phyloP scores from a whole-genome alignment of 139 green algal species.

The Parachlorella kessleri region DNA sequence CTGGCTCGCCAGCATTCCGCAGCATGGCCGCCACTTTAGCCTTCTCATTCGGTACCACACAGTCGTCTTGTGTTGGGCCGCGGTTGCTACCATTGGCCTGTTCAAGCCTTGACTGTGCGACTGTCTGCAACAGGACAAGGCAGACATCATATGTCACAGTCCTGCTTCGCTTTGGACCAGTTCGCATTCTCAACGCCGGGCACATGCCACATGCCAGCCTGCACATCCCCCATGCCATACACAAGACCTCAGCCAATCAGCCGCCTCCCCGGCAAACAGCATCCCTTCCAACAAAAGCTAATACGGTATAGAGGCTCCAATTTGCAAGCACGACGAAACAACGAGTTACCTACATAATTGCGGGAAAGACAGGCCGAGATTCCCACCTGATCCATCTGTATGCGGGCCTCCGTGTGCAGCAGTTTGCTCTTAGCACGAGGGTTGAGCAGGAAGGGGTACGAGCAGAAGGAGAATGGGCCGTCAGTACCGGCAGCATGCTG shows the following conservation, averaged over 20 bases:
- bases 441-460: slow-evolving; percentile 92
- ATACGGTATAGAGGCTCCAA: too few species aligned
- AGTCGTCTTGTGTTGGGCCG: slow-evolving; percentile 42
- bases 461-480: slow-evolving; percentile 90
- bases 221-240: too few species aligned
- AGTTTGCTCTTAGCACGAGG: slow-evolving; percentile 88
- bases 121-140: slow-evolving; percentile 15
- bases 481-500: slow-evolving; percentile 50
- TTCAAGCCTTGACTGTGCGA: slow-evolving; percentile 73
- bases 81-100: slow-evolving; percentile 55
- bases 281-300: too few species aligned
- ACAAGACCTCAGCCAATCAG: too few species aligned
- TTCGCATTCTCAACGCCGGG: too few species aligned
- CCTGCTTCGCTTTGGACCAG: too few species aligned
- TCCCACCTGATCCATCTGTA: slow-evolving; percentile 58
- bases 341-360: too few species aligned
- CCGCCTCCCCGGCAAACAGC: too few species aligned
- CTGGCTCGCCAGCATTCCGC: slow-evolving; percentile 11
- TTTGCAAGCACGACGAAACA: too few species aligned
- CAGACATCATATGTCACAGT: too few species aligned
- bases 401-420: slow-evolving; percentile 75
- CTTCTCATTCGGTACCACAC: slow-evolving; percentile 62
- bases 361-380: too few species aligned
- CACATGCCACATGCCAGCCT: too few species aligned
- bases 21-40: slow-evolving; percentile 1